Conservation (phyloP, 2,329 filamentous ascomycete species). For the Exophiala xenobiotica region DNA sequence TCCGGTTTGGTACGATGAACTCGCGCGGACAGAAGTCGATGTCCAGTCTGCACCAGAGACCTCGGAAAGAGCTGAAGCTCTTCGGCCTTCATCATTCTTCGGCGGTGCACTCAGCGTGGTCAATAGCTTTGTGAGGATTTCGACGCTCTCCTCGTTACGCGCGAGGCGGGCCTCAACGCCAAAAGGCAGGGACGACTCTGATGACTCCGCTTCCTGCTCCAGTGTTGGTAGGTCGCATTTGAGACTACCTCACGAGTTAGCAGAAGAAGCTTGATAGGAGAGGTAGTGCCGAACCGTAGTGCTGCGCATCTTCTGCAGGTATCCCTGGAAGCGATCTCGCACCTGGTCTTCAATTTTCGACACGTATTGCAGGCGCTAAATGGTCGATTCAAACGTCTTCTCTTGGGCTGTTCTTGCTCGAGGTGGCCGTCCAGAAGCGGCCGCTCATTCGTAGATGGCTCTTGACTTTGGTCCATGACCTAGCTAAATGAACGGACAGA, state of each 20-base stretch:
- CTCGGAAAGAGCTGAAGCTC: neutral
- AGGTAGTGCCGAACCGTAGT: neutral
- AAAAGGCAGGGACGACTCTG: neutral
- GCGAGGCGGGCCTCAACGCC: conserved; percentile 3
- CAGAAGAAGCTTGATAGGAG: neutral
- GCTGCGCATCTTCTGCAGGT: neutral
- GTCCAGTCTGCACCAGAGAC: neutral
- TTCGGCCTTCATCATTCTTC: neutral
- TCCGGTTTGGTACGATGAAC: neutral
- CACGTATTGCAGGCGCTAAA: neutral
- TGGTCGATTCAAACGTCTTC: neutral
- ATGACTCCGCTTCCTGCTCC: neutral
- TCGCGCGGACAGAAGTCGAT: neutral
- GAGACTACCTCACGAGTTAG: neutral
- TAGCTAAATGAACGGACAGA: neutral
- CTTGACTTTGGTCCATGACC: neutral
- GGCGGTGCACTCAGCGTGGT: neutral
- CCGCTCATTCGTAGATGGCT: neutral
- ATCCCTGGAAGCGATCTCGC: neutral
- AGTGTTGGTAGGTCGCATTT: neutral
- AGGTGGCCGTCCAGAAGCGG: neutral
- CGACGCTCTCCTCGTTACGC: neutral
- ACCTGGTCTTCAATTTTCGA: neutral
- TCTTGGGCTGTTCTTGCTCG: neutral
- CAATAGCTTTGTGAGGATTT: neutral